Base-by-base conservation (phyloP, 78 protist species). In the Isochrysis galbana region DNA sequence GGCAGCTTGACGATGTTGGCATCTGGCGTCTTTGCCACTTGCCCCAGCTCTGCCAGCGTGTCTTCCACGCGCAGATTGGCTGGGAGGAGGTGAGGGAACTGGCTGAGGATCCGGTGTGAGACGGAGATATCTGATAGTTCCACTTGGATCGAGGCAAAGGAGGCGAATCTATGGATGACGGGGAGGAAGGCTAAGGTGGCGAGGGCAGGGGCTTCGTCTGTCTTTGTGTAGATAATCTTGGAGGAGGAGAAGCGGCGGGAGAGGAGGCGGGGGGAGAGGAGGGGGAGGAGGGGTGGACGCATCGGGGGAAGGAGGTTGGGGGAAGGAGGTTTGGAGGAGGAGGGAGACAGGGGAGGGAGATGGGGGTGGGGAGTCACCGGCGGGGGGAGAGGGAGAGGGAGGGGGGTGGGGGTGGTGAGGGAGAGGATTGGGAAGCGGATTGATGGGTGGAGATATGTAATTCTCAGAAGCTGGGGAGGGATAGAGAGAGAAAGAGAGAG, bases 1-100 rank as follows among this genome's bases (percentile, higher is more conserved):
- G 94, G 94, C 82, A 91, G 84, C 94, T 91, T 91, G 91, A 91
- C 48, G 42, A 91, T 84, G 84, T 91, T 84, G 25, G 91, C 94
- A 7, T 39, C 55, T 1, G 94, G 91, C 5, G 51, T 67, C 86
- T 67, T 84, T 2, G 91, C 48, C 46, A 91, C 72, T 26, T 82
- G 72, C 14, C 94, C 94, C 41, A 91, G 90, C 34, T 26, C n/a
- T 0, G 87, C 51, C n/a, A 91, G 83, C 38, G 11, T 25, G 77
- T 91, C 94, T 22, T 0, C 39, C n/a, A 34, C 32, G 74, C 29
- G 34, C 90, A 84, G 91, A 1, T 45, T 90, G 0, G 91, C 78
- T 46, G 41, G 34, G 22, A 91, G 67, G 14, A 22, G 5, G 32
- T 91, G 91, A 44, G 94, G 67, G 70, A 91, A 91, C 38, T 19